A percentile compares a stretch with the other conserved stretches of the same genome.
Conservation (phyloP, 2,329 filamentous ascomycete genomes). For the Phoma sp. region DNA sequence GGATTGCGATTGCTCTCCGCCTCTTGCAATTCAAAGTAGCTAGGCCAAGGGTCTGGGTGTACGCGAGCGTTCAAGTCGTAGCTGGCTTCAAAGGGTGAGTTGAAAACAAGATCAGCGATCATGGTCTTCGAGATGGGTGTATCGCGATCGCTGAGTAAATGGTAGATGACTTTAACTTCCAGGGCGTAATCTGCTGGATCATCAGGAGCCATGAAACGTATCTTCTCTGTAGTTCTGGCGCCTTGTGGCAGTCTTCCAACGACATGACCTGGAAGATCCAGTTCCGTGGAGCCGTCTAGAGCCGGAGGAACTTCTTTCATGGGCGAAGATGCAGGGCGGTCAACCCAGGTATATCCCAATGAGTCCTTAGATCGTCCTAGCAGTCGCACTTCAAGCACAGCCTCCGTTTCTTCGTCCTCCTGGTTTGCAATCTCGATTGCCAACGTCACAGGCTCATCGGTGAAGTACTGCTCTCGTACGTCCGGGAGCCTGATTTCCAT, state of each 20-base stretch:
- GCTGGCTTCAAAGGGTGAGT: conserved; percentile 87
- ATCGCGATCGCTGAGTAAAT: conserved; percentile 76
- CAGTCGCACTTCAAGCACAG: conserved; percentile 72
- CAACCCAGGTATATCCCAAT: conserved; percentile 56
- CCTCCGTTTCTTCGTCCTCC: conserved; percentile 78
- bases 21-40: conserved; percentile 74
- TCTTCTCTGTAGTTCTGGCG: conserved; percentile 40
- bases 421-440: conserved; percentile 76
- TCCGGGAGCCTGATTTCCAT: conserved; percentile 74
- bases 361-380: conserved; percentile 62
- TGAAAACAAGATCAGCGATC: conserved; percentile 72
- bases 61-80: conserved; percentile 85
- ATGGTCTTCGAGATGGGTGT: conserved; percentile 80
- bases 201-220: conserved; percentile 50
- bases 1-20: conserved; percentile 39
- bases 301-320: conserved; percentile 39
- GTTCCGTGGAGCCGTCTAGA: conserved; percentile 29
- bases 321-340: conserved; percentile 42
- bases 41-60: conserved; percentile 82
- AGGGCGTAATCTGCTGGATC: conserved; percentile 68
- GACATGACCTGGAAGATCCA: conserved; percentile 45
- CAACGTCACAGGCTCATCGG: conserved; percentile 76
- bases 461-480: conserved; percentile 76
- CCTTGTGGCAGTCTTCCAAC: conserved; percentile 45
- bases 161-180: conserved; percentile 76